A percentile compares a stretch with the other conserved stretches of the same genome.
Conservation (phyloP, 2,329 filamentous ascomycete genomes). For the Scopulariopsis brevicaulis region DNA sequence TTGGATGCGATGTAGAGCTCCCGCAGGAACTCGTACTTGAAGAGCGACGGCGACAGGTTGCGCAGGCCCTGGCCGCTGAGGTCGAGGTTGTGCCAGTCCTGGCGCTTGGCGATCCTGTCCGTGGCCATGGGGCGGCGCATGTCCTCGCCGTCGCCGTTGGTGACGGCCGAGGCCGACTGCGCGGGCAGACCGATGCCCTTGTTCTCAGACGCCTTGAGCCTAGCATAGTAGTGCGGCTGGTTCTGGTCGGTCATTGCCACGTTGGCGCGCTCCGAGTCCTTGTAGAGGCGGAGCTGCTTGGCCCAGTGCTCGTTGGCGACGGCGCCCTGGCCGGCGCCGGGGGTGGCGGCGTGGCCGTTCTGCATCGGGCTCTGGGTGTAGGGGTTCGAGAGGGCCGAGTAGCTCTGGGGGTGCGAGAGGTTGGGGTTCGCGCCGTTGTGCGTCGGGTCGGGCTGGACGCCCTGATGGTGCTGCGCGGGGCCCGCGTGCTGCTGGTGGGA, state of each 20-base stretch:
- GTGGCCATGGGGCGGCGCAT: conserved; percentile 53
- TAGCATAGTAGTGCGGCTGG: conserved; percentile 60
- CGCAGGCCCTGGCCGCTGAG: conserved; percentile 92
- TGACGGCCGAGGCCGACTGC: conserved; percentile 32
- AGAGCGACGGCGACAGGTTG: conserved; percentile 67
- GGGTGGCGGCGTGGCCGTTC: conserved; percentile 40
- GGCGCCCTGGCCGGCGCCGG: conserved; percentile 37
- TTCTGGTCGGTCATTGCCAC: conserved; percentile 58
- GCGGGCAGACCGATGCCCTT: conserved; percentile 47
- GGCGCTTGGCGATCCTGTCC: conserved; percentile 53
- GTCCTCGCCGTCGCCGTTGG: conserved; percentile 44
- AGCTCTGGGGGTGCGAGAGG: conserved; percentile 6
- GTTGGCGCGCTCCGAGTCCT: conserved; percentile 63
- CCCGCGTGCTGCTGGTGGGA: conserved; percentile 44
- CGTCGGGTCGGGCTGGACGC: conserved; percentile 37
- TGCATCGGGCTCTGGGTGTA: conserved; percentile 43
- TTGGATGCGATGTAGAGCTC: conserved; percentile 93
- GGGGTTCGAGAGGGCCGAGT: conserved; percentile 39
- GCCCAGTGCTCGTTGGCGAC: conserved; percentile 66
- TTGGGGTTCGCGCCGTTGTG: conserved; percentile 39
- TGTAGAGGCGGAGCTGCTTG: conserved; percentile 71
- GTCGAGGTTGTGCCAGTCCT: conserved; percentile 89
- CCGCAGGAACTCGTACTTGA: conserved; percentile 79
- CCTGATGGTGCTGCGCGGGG: conserved; percentile 53
- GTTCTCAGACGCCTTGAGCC: conserved; percentile 59